Conservation (phyloP, 179 eudicot species). For the Beta lomatogona region DNA sequence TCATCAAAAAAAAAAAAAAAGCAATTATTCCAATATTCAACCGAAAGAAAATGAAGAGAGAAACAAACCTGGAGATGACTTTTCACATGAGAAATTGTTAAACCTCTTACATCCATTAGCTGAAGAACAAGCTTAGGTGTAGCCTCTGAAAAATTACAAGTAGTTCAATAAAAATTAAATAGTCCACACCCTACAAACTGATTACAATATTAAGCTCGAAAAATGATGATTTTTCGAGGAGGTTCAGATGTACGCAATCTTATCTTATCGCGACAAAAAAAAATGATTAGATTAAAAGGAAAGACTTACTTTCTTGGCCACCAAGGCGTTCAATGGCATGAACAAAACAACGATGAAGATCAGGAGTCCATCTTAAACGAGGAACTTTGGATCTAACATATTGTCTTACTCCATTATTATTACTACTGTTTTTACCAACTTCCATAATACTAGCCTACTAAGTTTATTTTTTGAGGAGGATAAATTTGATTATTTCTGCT, state of each 20-base stretch:
- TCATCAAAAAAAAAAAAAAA: neutral
- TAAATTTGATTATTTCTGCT: no score
- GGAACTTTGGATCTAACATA: constrained; percentile 87
- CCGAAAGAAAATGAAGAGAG: neutral
- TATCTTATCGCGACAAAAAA: no score
- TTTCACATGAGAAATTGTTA: constrained; percentile 95
- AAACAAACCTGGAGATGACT: constrained; percentile 86
- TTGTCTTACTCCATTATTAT: constrained; percentile 64
- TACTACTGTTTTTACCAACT: constrained; percentile 13
- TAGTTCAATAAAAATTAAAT: no score
- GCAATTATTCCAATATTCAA: neutral
- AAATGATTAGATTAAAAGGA: neutral
- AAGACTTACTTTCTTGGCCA: constrained; percentile 64
- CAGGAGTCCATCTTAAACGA: constrained; percentile 88
- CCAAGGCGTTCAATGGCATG: constrained; percentile 81
- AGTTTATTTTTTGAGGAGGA: neutral
- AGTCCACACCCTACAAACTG: no score
- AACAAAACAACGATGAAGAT: constrained; percentile 81
- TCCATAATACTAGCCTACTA: neutral
- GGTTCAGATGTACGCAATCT: no score
- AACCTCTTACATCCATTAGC: constrained; percentile 89
- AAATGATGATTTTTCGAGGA: no score
- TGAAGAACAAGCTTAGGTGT: constrained; percentile 91
- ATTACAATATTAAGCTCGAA: no score
- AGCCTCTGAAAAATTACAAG: constrained; percentile 47